phyloP scores from a whole-genome alignment of 2,329 filamentous ascomycete species.

The Cordyceps pruinosa region DNA sequence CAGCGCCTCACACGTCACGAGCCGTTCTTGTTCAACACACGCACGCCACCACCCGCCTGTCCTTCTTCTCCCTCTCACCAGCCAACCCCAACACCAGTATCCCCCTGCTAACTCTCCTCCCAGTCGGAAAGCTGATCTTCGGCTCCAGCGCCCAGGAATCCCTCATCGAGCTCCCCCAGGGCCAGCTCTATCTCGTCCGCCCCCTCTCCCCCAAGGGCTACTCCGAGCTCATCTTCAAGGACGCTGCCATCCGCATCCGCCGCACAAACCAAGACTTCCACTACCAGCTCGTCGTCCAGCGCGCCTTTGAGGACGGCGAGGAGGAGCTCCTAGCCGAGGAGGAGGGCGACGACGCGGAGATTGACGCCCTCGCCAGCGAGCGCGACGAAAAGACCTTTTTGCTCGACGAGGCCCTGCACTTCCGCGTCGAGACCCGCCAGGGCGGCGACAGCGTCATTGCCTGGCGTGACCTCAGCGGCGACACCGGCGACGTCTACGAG shows the following conservation, averaged over 20 bases:
- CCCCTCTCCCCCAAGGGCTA: slow-evolving; percentile 94
- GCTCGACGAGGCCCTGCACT: slow-evolving; percentile 84
- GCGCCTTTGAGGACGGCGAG: slow-evolving; percentile 96
- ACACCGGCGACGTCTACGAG: slow-evolving; percentile 92
- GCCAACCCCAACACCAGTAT: not conserved
- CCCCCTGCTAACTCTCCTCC: not conserved
- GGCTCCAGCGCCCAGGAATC: slow-evolving; percentile 81
- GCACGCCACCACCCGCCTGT: not conserved
- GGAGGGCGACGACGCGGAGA: slow-evolving; percentile 72
- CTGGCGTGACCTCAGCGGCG: slow-evolving; percentile 91
- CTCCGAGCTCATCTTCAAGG: slow-evolving; percentile 97
- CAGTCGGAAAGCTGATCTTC: slow-evolving; percentile 90
- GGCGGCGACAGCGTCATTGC: slow-evolving; percentile 80
- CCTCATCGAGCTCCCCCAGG: slow-evolving; percentile 88
- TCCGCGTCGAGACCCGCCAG: slow-evolving; percentile 75
- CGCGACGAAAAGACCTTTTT: slow-evolving; percentile 97
- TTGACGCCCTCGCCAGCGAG: slow-evolving; percentile 67
- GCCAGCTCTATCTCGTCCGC: slow-evolving; percentile 94
- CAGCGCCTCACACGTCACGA: slow-evolving; percentile 20
- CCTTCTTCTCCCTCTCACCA: not conserved
- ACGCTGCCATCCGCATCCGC: slow-evolving; percentile 86
- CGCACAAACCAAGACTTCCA: slow-evolving; percentile 92
- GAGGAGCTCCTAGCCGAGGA: slow-evolving; percentile 87
- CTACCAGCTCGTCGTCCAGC: slow-evolving; percentile 93
- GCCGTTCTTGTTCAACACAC: no score